phyloP scores from a whole-genome alignment of 495 filamentous ascomycete genomes.

The Aspergillus kassunensis region DNA sequence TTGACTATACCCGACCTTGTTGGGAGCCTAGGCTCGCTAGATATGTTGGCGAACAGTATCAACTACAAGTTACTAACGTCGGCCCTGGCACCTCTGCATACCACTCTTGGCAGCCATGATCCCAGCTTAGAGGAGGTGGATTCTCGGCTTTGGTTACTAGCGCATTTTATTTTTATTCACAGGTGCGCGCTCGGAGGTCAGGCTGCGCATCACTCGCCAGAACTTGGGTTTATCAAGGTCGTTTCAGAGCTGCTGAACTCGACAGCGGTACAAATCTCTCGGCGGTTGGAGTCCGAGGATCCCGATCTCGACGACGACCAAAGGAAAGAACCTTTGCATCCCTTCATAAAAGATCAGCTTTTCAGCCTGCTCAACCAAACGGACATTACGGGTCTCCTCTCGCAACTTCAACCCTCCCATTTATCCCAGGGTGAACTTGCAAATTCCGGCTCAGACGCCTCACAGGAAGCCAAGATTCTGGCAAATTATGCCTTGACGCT shows the following conservation, averaged over 20 bases:
- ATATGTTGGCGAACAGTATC: constrained; percentile 44
- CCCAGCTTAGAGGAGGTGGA: constrained; percentile 27
- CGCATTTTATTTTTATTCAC: constrained; percentile 76
- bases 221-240: constrained; percentile 60
- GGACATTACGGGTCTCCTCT: constrained; percentile 57
- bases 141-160: constrained; percentile 67
- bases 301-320: constrained; percentile 33
- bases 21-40: constrained; percentile 38
- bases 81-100: constrained; percentile 36
- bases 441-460: constrained; percentile 26
- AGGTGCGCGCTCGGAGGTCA: constrained; percentile 46
- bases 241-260: constrained; percentile 60
- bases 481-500: constrained; percentile 86
- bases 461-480: constrained; percentile 64
- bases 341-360: constrained; percentile 58
- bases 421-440: constrained; percentile 25
- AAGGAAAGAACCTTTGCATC: constrained; percentile 39
- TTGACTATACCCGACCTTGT: constrained; percentile 48
- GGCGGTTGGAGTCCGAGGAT: constrained; percentile 51
- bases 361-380: constrained; percentile 61
- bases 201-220: constrained; percentile 36
- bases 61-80: constrained; percentile 53
- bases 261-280: constrained; percentile 55
- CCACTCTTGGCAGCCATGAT: constrained; percentile 19
- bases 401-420: constrained; percentile 34